Percentiles rank a stretch among this genome's conserved stretches.
Evolutionary conservation across 2,329 filamentous ascomycete genomes (phyloP).

Genomic region (Periconia sp.): DNA sequence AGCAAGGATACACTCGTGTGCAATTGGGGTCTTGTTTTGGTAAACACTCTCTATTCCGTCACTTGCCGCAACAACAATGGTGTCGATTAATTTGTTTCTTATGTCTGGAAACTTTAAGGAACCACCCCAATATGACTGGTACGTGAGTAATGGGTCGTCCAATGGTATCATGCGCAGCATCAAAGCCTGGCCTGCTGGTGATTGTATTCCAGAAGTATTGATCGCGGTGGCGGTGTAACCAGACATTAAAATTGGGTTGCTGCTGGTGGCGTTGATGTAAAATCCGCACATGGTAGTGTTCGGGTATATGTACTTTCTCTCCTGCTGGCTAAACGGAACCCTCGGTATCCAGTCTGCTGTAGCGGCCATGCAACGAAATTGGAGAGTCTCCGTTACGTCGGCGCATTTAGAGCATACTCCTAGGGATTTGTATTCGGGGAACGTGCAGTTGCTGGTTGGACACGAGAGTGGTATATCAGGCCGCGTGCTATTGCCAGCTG

Average conservation of each 20-base stretch:
- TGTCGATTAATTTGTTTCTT: slow-evolving; percentile 9
- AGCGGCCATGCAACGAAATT: background rate
- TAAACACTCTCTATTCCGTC: slow-evolving; percentile 10
- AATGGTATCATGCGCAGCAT: background rate
- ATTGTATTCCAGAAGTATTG: too few relatives aligned
- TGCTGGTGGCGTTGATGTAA: slow-evolving; percentile 20
- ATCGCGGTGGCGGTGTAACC: slow-evolving; percentile 11
- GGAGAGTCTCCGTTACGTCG: background rate
- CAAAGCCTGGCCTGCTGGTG: background rate
- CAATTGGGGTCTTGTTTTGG: slow-evolving; percentile 7
- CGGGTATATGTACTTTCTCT: slow-evolving; percentile 1
- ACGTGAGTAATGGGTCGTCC: too few relatives aligned
- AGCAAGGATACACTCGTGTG: slow-evolving; percentile 22
- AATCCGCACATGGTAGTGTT: slow-evolving; percentile 26
- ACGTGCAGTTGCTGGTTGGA: slow-evolving; percentile 26
- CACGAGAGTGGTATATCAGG: slow-evolving; percentile 27
- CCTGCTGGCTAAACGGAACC: background rate
- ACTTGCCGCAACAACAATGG: slow-evolving; percentile 5
- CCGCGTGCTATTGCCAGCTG: slow-evolving; percentile 16
- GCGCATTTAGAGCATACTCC: slow-evolving; percentile 20
- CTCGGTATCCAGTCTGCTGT: background rate
- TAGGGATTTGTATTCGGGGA: slow-evolving; percentile 21
- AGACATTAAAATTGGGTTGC: slow-evolving; percentile 17
- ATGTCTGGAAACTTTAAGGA: slow-evolving; percentile 20
- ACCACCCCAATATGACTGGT: slow-evolving; percentile 5